Conservation (phyloP, 129 eudicot species). For the Arctium minus region DNA sequence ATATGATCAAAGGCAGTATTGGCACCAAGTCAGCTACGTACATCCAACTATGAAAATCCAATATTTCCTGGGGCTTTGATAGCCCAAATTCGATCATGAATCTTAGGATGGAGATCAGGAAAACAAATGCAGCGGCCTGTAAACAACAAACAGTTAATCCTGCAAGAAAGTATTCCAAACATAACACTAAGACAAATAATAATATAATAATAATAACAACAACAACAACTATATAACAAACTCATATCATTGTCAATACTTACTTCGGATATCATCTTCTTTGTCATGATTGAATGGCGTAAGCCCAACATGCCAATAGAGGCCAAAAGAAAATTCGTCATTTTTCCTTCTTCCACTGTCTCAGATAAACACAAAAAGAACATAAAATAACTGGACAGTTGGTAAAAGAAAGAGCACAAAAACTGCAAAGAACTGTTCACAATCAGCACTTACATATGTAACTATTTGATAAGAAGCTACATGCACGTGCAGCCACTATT, state of each 20-base stretch:
- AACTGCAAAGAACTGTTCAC: background rate
- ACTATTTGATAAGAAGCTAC: slow-evolving; percentile 93
- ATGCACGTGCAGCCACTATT: slow-evolving; percentile 66
- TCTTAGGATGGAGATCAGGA: slow-evolving; percentile 58
- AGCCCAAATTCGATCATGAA: slow-evolving; percentile 70
- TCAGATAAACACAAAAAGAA: slow-evolving; percentile 20
- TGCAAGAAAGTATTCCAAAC: background rate
- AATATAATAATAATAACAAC: too few species aligned
- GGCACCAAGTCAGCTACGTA: slow-evolving; percentile 52
- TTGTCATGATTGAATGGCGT: slow-evolving; percentile 56
- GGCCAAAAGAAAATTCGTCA: slow-evolving; percentile 76
- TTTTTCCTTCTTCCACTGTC: slow-evolving; percentile 96
- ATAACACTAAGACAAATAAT: background rate
- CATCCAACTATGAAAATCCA: slow-evolving; percentile 41
- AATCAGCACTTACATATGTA: slow-evolving; percentile 71
- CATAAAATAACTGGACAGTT: background rate
- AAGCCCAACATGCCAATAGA: slow-evolving; percentile 58
- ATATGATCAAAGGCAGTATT: slow-evolving; percentile 46
- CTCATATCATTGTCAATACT: slow-evolving; percentile 4
- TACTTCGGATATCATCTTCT: slow-evolving; percentile 63
- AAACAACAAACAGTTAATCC: slow-evolving; percentile 20
- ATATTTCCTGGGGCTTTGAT: slow-evolving; percentile 63
- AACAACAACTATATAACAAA: background rate
- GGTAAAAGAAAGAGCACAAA: slow-evolving; percentile 2
- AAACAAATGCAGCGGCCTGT: slow-evolving; percentile 62